Base-by-base conservation (phyloP, 768 basidiomycete genomes). In the Suillus subluteus region DNA sequence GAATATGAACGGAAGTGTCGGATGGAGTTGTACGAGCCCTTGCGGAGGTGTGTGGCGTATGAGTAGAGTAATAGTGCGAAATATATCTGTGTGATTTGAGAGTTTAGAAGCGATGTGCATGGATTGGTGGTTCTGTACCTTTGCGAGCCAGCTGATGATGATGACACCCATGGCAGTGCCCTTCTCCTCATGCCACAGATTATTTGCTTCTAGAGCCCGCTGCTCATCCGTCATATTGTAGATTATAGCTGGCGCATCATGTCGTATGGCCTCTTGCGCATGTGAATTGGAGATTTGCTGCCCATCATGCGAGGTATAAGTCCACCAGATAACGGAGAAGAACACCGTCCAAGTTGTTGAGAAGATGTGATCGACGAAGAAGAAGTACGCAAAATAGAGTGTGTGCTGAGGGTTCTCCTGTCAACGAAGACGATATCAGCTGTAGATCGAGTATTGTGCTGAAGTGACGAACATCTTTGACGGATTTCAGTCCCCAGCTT, bases 281-380 rank as follows among this genome's bases (percentile, higher is more conserved):
- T 85, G 83, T 2, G 96, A 98, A 76, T 97, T 94, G 68, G 86
- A 86, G 41, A 87, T 86, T 2, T 88, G 87, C 30, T 83, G 84
- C 6, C 98, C 98, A 71, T 99, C 96, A 74, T 99, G 98, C 0
- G 96, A 92, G 1, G 89, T 92, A 80, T 91, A 91, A 41, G 87
- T 78, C 91, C 95, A 99, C 97, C 96, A 99, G 48, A 85, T 80
- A 26, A 94, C 85, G 46, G 89, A 92, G 69, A 99, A 99, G 74
- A 93, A 92, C 50, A 91, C 84, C n/a, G 95, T 96, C 91, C 94
- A 98, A 0, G 90, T 80, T 1, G 96, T 95, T 18, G 90, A 91
- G 67, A 99, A 81, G 65, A 98, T 77, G 78, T 99, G 96, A 79
- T 99, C 98, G 65, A 93, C 87, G 66, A 92, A 87, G 81, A 95